phyloP scores from a whole-genome alignment of 208 protist species.

The Herpetomonas samuelpessoai region DNA sequence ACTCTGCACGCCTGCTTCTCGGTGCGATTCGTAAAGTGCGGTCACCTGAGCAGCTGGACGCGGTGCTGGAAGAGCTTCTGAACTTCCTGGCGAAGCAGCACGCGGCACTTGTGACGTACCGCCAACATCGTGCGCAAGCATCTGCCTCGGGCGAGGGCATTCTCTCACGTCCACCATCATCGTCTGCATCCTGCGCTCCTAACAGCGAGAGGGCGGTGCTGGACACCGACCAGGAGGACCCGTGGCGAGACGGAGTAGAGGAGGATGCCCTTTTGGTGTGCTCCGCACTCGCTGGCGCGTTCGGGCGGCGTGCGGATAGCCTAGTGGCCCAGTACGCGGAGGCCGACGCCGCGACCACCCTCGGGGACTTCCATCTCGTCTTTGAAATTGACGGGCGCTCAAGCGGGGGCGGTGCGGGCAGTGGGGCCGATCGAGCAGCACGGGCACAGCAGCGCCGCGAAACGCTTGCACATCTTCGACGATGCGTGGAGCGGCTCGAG shows the following conservation, averaged over 20 bases:
- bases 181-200: neutral
- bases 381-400: conserved; percentile 3
- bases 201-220: too few species aligned
- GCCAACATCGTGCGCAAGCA: neutral
- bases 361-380: conserved; percentile 2
- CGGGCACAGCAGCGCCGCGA: conserved; percentile 10
- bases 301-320: conserved; percentile 35
- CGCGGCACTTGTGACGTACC: conserved; percentile 5
- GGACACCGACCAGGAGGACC: neutral
- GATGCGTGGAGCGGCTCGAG: conserved; percentile 24
- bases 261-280: neutral
- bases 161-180: neutral
- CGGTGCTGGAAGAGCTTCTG: conserved; percentile 14
- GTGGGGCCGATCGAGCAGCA: neutral
- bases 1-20: conserved; percentile 17
- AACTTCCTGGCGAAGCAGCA: conserved; percentile 11
- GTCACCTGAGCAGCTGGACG: conserved; percentile 23
- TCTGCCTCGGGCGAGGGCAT: neutral
- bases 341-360: neutral
- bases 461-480: conserved; percentile 7
- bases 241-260: neutral
- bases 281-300: conserved; percentile 34
- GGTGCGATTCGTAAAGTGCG: conserved; percentile 19
- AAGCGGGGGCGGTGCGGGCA: neutral
- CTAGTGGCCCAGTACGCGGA: conserved; percentile 11